These are phyloP conservation scores for Populus ilicifolia DNA, from an alignment of 345 rosid genomes.

Conservation along the genomic window DNA sequence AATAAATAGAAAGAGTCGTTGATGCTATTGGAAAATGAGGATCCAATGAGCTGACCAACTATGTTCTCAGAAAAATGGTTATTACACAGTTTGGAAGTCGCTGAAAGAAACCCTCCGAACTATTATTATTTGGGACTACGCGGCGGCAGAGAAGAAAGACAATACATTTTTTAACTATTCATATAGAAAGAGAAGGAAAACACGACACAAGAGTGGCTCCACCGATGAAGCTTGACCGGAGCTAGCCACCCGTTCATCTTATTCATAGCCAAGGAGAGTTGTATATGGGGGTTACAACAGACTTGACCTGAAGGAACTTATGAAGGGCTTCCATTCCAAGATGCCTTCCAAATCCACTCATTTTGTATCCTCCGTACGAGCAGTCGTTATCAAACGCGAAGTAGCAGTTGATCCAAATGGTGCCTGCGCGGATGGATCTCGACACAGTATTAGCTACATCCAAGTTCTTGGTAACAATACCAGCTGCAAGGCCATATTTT, in stretches of 20 bases:
- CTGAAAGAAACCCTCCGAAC: too few relatives aligned
- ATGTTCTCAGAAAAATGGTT: too few relatives aligned
- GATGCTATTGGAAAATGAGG: too few relatives aligned
- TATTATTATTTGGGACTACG: too few relatives aligned
- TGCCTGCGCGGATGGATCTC: constrained; percentile 62
- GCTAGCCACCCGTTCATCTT: background rate
- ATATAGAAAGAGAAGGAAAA: too few relatives aligned
- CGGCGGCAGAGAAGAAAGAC: too few relatives aligned
- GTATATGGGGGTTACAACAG: constrained; percentile 59
- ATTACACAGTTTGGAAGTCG: too few relatives aligned
- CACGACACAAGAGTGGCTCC: too few relatives aligned
- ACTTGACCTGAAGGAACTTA: constrained; percentile 57
- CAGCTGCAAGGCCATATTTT: constrained; percentile 74
- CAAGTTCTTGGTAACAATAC: constrained; percentile 56
- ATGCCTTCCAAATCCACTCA: constrained; percentile 70
- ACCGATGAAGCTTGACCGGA: too few relatives aligned
- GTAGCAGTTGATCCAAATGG: constrained; percentile 71
- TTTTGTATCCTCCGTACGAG: constrained; percentile 68
- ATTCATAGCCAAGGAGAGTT: constrained; percentile 66
- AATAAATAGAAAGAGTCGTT: too few relatives aligned
- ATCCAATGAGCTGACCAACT: too few relatives aligned
- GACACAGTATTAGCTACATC: constrained; percentile 65
- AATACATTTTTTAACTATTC: too few relatives aligned
- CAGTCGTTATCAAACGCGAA: constrained; percentile 52
- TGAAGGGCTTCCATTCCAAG: constrained; percentile 56